Base-by-base conservation (phyloP, 163 green algal genomes). In the Scenedesmus sp. region DNA sequence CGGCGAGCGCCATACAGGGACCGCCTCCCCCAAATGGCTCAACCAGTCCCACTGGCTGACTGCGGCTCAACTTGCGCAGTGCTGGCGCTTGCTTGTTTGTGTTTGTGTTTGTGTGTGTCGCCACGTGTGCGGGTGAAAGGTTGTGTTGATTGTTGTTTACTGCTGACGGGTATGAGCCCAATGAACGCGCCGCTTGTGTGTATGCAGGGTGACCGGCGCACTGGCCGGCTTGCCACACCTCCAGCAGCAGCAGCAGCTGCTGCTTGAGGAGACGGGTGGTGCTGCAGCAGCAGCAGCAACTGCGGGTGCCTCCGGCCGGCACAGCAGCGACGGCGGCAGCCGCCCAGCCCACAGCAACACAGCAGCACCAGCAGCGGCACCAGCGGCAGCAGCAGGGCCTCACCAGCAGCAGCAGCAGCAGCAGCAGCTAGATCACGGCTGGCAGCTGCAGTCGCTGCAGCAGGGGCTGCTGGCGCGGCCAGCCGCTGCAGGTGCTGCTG, bases 161-260 rank as follows among this genome's bases (percentile, higher is more conserved):
- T n/a, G n/a, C n/a, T n/a, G n/a, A n/a, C n/a, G n/a, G n/a, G n/a
- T n/a, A n/a, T n/a, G n/a, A n/a, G n/a, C n/a, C 80, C 70, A 56
- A 56, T 56, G 46, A 56, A 7, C 46, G 30, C 68, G 10, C 10
- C 18, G 30, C 30, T 7, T 76, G 65, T 76, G 20, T 73, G 30
- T n/a, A 6, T 59, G 35, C 53, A 88, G 83, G 83, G 35, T 80
- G 83, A 88, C 16, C 20, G 44, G 35, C 20, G 83, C 83, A 53
- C 56, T 88, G 4, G 33, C 26, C 5, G 83, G 20, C 18, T 2
- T 89, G 85, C 16, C 33, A 59, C 20, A 26, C 37, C 33, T 70
- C 22, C 68, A 79, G 68, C 70, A 84, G 85, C 44, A 85, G 72
- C 46, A 86, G 86, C 51, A 81, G 86, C 85, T 73, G 81, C 81